Evolutionary conservation across 495 filamentous ascomycete genomes (phyloP).

Genomic region (Neurospora cerealis): DNA sequence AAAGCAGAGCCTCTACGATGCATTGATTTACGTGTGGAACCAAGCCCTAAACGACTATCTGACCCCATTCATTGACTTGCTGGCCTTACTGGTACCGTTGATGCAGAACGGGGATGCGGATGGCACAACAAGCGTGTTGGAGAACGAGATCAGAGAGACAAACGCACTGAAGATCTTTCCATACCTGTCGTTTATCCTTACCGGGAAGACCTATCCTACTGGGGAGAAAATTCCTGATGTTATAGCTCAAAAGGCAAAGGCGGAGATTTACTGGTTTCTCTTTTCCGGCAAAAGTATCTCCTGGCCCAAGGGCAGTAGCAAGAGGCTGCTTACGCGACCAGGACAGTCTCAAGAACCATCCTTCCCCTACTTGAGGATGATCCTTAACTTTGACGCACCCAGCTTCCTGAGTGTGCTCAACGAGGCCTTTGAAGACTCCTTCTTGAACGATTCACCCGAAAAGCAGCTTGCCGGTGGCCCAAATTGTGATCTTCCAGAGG

Average conservation of each 20-base stretch:
- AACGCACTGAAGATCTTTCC: constrained; percentile 90
- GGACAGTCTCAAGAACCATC: constrained; percentile 46
- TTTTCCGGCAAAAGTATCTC: constrained; percentile 69
- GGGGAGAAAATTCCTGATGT: constrained; percentile 60
- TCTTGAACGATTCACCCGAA: constrained; percentile 69
- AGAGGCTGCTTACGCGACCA: constrained; percentile 43
- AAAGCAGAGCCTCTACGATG: constrained; percentile 84
- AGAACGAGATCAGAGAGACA: constrained; percentile 40
- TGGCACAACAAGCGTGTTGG: constrained; percentile 32
- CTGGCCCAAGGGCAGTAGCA: constrained; percentile 50
- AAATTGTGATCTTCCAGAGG: constrained; percentile 42
- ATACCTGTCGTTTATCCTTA: constrained; percentile 87
- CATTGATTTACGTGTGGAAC: constrained; percentile 95
- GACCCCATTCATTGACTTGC: constrained; percentile 76
- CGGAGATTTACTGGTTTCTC: constrained; percentile 81
- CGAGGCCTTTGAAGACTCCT: constrained; percentile 93
- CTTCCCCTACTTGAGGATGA: constrained; percentile 73
- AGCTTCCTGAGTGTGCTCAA: constrained; percentile 94
- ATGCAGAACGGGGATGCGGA: constrained; percentile 39
- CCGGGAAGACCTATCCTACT: constrained; percentile 82
- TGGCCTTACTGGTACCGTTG: constrained; percentile 57
- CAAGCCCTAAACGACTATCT: constrained; percentile 81
- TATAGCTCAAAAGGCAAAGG: constrained; percentile 65
- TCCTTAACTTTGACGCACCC: constrained; percentile 78
- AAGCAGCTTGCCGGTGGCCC: constrained; percentile 41